Percentiles rank a stretch among this genome's conserved stretches.
phyloP scores from a whole-genome alignment of 2,329 filamentous ascomycete genomes.

The Apiospora pterosperma region DNA sequence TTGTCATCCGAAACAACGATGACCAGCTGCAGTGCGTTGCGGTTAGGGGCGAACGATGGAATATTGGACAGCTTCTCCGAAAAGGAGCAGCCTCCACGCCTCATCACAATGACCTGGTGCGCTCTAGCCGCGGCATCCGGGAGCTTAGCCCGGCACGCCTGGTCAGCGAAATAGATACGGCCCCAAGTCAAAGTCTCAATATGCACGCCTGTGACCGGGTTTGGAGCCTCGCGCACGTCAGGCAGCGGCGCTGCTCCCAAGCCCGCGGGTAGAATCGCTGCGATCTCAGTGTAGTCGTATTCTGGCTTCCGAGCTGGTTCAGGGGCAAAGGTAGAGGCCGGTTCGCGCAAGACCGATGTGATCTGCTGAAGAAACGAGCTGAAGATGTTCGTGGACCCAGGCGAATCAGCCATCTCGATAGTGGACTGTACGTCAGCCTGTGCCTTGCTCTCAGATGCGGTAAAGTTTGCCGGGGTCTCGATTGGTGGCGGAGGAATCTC shows the following conservation, averaged over 20 bases:
- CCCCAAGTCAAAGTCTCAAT: conserved; percentile 60
- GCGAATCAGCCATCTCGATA: conserved; percentile 12
- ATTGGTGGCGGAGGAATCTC: conserved; percentile 14
- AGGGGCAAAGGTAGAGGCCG: conserved; percentile 33
- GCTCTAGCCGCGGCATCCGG: conserved; percentile 47
- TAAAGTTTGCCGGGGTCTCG: conserved; percentile 16
- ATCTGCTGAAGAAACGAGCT: conserved; percentile 43
- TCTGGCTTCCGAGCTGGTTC: conserved; percentile 25
- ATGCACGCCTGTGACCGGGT: conserved; percentile 31
- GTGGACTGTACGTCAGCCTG: conserved; percentile 23
- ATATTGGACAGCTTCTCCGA: conserved; percentile 79
- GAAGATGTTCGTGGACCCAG: conserved; percentile 24
- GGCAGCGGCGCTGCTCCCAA: conserved; percentile 67
- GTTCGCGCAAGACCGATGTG: conserved; percentile 46
- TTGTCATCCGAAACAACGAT: conserved; percentile 66
- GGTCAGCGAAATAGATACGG: conserved; percentile 66
- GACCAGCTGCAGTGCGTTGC: conserved; percentile 70
- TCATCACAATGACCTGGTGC: conserved; percentile 78
- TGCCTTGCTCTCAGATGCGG: conserved; percentile 22
- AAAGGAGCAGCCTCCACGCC: conserved; percentile 81
- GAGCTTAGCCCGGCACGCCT: conserved; percentile 60
- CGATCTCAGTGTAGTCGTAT: conserved; percentile 43
- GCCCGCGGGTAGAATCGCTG: conserved; percentile 52
- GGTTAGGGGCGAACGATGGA: conserved; percentile 66
- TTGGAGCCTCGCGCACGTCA: conserved; percentile 55